Evolutionary conservation across 2,329 filamentous ascomycete genomes (phyloP).

Genomic region (Fragosphaeria purpurea): DNA sequence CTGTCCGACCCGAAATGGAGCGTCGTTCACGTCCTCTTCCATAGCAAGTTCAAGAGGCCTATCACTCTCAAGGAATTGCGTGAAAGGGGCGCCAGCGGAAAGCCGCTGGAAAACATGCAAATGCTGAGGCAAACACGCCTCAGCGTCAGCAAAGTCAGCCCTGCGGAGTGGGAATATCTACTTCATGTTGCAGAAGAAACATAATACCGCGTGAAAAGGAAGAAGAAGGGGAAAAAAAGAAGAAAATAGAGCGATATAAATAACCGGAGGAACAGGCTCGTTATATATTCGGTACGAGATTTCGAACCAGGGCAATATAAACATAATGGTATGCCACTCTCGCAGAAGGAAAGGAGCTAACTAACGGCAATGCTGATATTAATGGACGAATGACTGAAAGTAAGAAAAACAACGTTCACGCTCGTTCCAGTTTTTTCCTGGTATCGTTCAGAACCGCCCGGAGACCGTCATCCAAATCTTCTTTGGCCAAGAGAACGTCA

Average conservation of each 20-base stretch:
- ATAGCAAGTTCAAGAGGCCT: conserved; percentile 65
- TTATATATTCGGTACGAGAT: too few relatives aligned
- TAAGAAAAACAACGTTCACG: conserved; percentile 1
- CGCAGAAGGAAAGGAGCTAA: too few relatives aligned
- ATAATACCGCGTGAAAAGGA: background rate
- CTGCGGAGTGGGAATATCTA: conserved; percentile 56
- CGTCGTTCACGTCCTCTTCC: conserved; percentile 79
- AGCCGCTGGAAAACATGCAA: conserved; percentile 65
- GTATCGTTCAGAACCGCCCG: conserved; percentile 45
- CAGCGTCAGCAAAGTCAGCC: conserved; percentile 63
- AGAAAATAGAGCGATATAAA: too few relatives aligned
- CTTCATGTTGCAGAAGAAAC: conserved; percentile 39
- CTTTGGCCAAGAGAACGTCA: conserved; percentile 36
- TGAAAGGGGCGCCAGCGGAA: conserved; percentile 42
- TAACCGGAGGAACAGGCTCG: too few relatives aligned
- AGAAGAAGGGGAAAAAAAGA: background rate
- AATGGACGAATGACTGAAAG: too few relatives aligned
- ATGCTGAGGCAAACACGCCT: conserved; percentile 72
- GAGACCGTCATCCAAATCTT: conserved; percentile 46
- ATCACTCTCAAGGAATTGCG: conserved; percentile 66
- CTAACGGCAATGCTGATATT: too few relatives aligned
- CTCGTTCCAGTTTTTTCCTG: conserved; percentile 25
- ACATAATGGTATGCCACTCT: too few relatives aligned
- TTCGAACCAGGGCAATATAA: too few relatives aligned
- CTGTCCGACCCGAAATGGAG: conserved; percentile 69